Evolutionary conservation across 1,284 basidiomycete species (phyloP), one percentile per base, ranked within the genome.

Genomic region (Termitomyces sp.): DNA sequence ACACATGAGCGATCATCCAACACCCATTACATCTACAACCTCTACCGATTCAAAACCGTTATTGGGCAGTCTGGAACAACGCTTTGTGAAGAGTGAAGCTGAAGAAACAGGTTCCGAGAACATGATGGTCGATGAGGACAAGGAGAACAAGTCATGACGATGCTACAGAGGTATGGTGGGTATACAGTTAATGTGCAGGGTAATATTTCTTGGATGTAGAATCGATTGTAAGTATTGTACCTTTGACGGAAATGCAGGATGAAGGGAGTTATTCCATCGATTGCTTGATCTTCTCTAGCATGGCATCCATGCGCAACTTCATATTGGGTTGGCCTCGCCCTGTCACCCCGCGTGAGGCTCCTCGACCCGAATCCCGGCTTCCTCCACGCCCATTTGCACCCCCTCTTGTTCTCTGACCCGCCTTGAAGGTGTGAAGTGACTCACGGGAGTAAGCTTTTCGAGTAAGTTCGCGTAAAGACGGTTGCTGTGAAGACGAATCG

Each of bases 1-100:
- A 24, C 89, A 92, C 67, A 73, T 92, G 75, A 89, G 88, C 62
- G 85, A 90, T 47, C 83, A 83, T 63, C 89, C 89, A 2, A 86
- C 80, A 9, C 76, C 89, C 0, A 70, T 92, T 44, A 81, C 80
- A 8, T 72, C 86, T 1, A 89, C 86, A 6, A 81, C 82, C 0
- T 62, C 73, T 15, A 47, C 59, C n/a, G 57, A 67, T 42, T 40
- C 49, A 21, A 42, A 42, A 28, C 38, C 49, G 19, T 34, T 83
- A 34, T 64, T 81, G 50, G 77, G 75, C 13, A 86, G 77, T 54
- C 68, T 90, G 54, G 79, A 80, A 56, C 75, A 83, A 55, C 76
- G 47, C 24, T 90, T 90, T 62, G 80, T 88, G 15, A 85, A 77
- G 63, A 73, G 76, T 34, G 70, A 73, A 30, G 68, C 67, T 31